Evolutionary conservation across 2,329 filamentous ascomycete species (phyloP), one percentile per base, ranked within the genome.

Genomic region (Arthrobotrys musiformis): DNA sequence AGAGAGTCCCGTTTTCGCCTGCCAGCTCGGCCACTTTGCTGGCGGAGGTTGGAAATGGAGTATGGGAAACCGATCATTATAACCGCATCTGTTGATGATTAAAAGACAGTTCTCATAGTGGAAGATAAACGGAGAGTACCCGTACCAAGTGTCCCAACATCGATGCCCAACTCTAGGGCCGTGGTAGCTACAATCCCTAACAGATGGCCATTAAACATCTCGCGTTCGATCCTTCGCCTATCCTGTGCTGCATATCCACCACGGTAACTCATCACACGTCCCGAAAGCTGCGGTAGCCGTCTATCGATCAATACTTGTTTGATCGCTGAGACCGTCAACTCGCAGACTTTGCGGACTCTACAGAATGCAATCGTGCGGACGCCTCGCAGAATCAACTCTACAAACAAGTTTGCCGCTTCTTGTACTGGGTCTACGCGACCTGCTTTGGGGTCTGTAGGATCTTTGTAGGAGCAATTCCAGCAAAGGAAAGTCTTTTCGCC

Each of bases 141-240:
- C 17, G 15, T 70, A 80, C 79, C 79, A 7, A 99, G 86, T 0
- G 91, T 92, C 15, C 95, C 95, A 79, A 99, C 98, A 82, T 99
- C 95, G 46, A 99, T 93, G 28, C 95, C 95, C 0, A 99, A 86
- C 82, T 99, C 95, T 1, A 99, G 86, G 0, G 95, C 95, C 66
- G 91, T 97, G 0, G 95, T 99, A 1, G 94, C 94, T 33, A 99
- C 90, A 70, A 99, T 96, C 0, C 95, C 95, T 77, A 97, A 87
- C 0, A 99, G 86, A 81, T 94, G 95, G 0, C 95, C 95, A 69
- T 97, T 92, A 80, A 99, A 99, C 95, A 99, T 98, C 82, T 98
- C 94, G 26, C 88, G 89, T 83, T 99, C 95, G 74, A 99, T 97
- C 69, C 88, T 87, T 17, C 95, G 89, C 69, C 95, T 88, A 81